Conservation (phyloP, 169 alveolate species). For the Cryptosporidium sp. region DNA sequence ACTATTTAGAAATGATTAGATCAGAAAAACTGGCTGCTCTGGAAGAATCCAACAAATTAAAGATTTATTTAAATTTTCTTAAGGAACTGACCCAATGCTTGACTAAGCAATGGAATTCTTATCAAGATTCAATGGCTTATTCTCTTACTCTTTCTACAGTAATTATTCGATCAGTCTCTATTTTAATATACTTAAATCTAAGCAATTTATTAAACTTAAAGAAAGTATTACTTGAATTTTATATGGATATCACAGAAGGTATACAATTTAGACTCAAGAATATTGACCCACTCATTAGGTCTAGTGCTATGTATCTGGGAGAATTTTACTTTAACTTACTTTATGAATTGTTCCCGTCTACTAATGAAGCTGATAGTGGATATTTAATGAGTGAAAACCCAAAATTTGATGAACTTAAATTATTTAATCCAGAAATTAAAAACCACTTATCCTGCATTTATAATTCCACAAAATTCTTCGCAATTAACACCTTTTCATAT, state of each 20-base stretch:
- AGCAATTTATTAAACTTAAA: neutral
- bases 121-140: conserved; percentile 4
- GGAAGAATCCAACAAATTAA: neutral
- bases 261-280: conserved; percentile 49
- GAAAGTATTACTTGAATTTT: neutral
- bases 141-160: conserved; percentile 25
- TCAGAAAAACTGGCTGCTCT: neutral
- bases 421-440: neutral
- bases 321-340: conserved; percentile 48
- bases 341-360: conserved; percentile 5
- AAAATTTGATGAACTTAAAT: conserved; percentile 42
- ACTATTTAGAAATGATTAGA: neutral
- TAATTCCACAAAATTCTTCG: neutral
- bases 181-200: conserved; percentile 13
- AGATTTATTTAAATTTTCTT: neutral
- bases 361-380: neutral
- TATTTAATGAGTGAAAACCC: conserved; percentile 15
- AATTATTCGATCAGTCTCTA: conserved; percentile 29
- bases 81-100: neutral
- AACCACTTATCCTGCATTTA: neutral
- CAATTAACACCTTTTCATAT: neutral
- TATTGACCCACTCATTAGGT: conserved; percentile 58
- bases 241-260: conserved; percentile 48
- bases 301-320: conserved; percentile 47
- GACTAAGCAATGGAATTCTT: conserved; percentile 35